Evolutionary conservation across 148 eudicot species (phyloP), one percentile per base, ranked within the genome.

Genomic region (Camellia granthamiana): DNA sequence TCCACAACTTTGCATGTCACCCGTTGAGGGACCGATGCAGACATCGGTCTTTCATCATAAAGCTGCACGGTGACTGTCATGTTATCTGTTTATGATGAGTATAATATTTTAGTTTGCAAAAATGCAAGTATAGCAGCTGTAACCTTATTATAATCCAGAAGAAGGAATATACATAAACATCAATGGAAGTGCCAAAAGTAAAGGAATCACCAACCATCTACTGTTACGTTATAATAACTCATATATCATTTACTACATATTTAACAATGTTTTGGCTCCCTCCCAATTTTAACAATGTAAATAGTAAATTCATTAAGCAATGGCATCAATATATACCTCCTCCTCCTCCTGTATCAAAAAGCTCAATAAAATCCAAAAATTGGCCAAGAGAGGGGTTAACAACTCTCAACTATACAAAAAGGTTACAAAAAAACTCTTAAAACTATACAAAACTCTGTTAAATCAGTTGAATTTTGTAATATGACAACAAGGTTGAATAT

Each of bases 1-100:
- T 93, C 95, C 79, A 88, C 89, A 77, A 96, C 98, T 76, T 89
- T 89, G 86, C 99, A 96, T 16, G 97, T 91, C 69, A 96, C 99
- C 78, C 93, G 91, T 73, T 75, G 83, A 74, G 99, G 99, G 85
- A 96, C 82, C 13, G 97, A 89, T 42, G 97, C 97, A 80, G 95
- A 92, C 93, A 92, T 81, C 67, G 94, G 89, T 84, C 88, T 88
- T 30, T 81, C 98, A 84, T 96, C 92, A 84, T 75, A 96, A 80
- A 93, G 86, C 75, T 91, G 90, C 30, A 96, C 90, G 4, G 78
- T 77, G 5, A 96, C 91, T 30, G 85, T 88, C 97, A 96, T 92
- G 79, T 91, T 97, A 82, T 96, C 99, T 95, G 90, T 83, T 83
- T n/a, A 73, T 23, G 43, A 82, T 9, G n/a, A 60, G 67, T 10